Evolutionary conservation across 768 basidiomycete genomes (phyloP), one percentile per base, ranked within the genome.

Genomic region (Serendipita indica): DNA sequence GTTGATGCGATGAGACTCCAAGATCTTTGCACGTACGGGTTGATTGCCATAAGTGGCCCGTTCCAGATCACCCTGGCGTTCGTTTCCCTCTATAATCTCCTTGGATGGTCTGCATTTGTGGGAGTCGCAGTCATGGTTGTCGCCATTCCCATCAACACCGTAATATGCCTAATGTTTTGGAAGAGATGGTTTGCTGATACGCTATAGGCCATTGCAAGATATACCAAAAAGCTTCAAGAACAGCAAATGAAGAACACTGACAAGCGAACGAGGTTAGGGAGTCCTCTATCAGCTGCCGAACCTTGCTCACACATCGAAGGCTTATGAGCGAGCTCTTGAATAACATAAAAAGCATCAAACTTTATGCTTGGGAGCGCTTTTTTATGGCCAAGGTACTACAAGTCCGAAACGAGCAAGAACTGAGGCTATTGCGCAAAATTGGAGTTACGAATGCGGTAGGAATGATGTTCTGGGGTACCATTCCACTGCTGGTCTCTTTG

Each of bases 171-270:
- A 43, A 5, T 5, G 41, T 18, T 5, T 6, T n/a, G 5, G 6
- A 7, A 16, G 65, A 52, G 59, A 4, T 61, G 57, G 65, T 58
- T 65, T 33, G 63, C 62, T 41, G 66, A 65, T n/a, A 3, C 7
- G 49, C 10, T 27, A 13, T 27, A 54, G 49, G 49, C 20, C 39
- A 83, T 91, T 59, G 89, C 91, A 1, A 67, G 79, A 3, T 71
- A 78, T 57, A 66, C 87, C 56, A 89, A 89, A 67, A 74, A 68
- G 35, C 80, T 94, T 74, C 89, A 96, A 66, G 79, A 86, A 62
- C 65, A 81, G 64, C 91, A 97, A 69, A 97, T 97, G 94, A 91
- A 90, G 70, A 89, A 86, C 69, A 79, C 90, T 61, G 92, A 93
- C 66, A 76, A 79, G 64, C 78, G 89, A 32, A 89, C 87, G 5